A percentile compares a stretch with the other conserved stretches of the same genome.
phyloP scores from a whole-genome alignment of 768 basidiomycete genomes.

The Sutorius australiensis region DNA sequence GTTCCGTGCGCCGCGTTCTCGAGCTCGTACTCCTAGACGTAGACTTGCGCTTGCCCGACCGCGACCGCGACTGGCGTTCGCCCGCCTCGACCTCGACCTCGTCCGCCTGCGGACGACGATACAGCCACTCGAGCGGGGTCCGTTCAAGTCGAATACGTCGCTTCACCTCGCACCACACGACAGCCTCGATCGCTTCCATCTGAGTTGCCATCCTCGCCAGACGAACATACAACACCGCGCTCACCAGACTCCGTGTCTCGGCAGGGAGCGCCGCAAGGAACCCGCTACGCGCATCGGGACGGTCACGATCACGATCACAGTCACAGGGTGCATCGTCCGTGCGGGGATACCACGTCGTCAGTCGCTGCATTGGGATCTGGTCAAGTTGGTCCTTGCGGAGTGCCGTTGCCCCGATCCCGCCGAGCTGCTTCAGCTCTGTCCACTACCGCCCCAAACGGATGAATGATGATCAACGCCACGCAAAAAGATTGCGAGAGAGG shows the following conservation, averaged over 20 bases:
- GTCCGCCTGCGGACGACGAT: conserved; percentile 8
- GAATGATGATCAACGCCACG: background rate
- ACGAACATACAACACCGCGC: conserved; percentile 32
- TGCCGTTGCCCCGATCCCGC: conserved; percentile 42
- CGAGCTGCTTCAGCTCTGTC: conserved; percentile 39
- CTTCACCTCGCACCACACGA: conserved; percentile 33
- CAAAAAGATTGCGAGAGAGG: background rate
- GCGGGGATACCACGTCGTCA: conserved; percentile 26
- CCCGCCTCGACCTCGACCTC: no score
- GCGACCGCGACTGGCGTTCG: no score
- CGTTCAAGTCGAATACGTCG: conserved; percentile 30
- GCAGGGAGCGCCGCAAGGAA: conserved; percentile 38
- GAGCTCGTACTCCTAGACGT: conserved; percentile 6
- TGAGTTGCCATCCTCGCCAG: conserved; percentile 32
- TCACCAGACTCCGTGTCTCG: conserved; percentile 32
- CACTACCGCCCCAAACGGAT: conserved; percentile 25
- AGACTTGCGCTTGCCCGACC: conserved; percentile 1
- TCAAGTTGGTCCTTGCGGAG: conserved; percentile 41
- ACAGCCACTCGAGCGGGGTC: conserved; percentile 18
- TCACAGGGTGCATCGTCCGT: conserved; percentile 8
- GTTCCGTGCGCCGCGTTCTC: conserved; percentile 1
- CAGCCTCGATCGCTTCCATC: conserved; percentile 39
- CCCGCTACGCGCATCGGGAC: conserved; percentile 25
- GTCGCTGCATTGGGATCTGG: conserved; percentile 24
- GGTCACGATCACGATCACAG: no score